Percentiles rank a stretch among this genome's conserved stretches.
Evolutionary conservation across 306 rosid species (phyloP).

Genomic region (Acacia melanoxylon): DNA sequence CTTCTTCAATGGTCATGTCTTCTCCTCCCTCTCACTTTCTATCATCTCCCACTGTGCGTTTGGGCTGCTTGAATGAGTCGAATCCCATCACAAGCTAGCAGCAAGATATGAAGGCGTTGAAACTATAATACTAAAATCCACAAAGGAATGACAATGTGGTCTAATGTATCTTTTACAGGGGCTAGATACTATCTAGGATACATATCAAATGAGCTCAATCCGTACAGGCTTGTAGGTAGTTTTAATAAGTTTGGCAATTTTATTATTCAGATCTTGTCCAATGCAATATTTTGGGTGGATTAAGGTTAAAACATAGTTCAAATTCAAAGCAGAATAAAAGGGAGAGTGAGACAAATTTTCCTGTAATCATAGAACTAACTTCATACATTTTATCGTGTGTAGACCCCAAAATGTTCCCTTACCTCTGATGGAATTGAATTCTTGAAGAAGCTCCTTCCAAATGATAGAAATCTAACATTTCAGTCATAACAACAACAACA

Average conservation of each 20-base stretch:
- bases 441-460: not conserved
- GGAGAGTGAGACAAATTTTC: not conserved
- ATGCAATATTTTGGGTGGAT: not conserved
- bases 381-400: not conserved
- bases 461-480: not conserved
- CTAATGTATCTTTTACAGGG: not conserved
- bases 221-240: not conserved
- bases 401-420: not conserved
- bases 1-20: not conserved
- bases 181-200: not conserved
- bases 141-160: not conserved
- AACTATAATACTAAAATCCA: too few relatives aligned
- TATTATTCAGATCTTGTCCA: too few relatives aligned
- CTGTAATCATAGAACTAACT: not conserved
- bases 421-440: not conserved
- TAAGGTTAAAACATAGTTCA: not conserved
- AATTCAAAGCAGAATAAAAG: not conserved
- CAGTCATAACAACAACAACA: too few relatives aligned
- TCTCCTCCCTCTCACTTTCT: not conserved
- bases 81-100: not conserved
- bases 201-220: not conserved
- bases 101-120: not conserved
- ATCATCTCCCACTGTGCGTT: not conserved
- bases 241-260: too few relatives aligned
- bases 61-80: not conserved